Evolutionary conservation across 495 filamentous ascomycete genomes (phyloP), one percentile per base, ranked within the genome.

Genomic region (Podospora didyma): DNA sequence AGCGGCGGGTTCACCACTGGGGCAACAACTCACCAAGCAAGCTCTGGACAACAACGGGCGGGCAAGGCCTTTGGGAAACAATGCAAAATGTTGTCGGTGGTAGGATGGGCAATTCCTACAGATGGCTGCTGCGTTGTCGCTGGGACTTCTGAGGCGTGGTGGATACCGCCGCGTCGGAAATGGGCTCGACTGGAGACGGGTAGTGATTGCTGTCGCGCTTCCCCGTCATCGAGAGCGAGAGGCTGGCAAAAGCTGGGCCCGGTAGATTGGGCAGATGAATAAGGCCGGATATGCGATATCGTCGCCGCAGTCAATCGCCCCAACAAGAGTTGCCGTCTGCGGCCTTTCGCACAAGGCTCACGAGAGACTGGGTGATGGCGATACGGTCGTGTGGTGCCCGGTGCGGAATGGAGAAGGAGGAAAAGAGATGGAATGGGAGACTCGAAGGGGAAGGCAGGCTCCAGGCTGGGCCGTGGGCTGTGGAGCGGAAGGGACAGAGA

Each of bases 321-420:
- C 60, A 60, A 51, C 55, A 62, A 59, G 55, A 54, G 54, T 63
- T 59, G 62, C 61, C 65, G 55, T 63, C 65, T 63, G 65, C 58
- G 62, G 61, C 62, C 62, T 60, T 55, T 46, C 41, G 26, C 26
- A 31, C 48, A 51, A 56, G 56, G 62, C 62, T 62, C 54, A 62
- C 59, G 57, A 62, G 62, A 53, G 56, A 26, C 37, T 57, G 59
- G 31, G 49, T 26, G 57, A 49, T 45, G 42, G 61, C 57, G 61
- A 62, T 62, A 54, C 34, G 23, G 59, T 63, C 51, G 63, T 59
- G 56, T 44, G 59, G 53, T 54, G 66, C 57, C 47, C 58, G 39
- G 23, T 45, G 41, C 26, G 63, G 50, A 53, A 61, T 57, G 57
- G 65, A 63, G 55, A 63, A 64, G 60, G 62, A 63, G 62, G 57